Percentiles rank a stretch among this genome's conserved stretches.
Conservation (phyloP, 2,329 filamentous ascomycete genomes). For the Lecanicillium sp. region DNA sequence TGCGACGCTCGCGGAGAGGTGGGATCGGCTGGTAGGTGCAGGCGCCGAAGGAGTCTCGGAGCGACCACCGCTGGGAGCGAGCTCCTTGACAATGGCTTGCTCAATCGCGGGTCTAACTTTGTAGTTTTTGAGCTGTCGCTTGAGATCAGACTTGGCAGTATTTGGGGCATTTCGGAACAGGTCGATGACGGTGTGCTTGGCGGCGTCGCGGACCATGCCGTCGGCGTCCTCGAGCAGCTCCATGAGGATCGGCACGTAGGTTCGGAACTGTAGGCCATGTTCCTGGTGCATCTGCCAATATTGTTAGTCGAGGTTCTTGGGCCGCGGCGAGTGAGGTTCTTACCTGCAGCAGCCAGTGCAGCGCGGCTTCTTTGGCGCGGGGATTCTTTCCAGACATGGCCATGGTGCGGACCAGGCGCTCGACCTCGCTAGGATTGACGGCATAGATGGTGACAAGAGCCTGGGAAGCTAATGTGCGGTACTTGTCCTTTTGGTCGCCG, state of each 20-base stretch:
- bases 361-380: constrained; percentile 74
- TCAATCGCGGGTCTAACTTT: constrained; percentile 85
- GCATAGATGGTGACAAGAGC: constrained; percentile 72
- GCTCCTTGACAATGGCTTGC: constrained; percentile 69
- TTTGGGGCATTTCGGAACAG: constrained; percentile 77
- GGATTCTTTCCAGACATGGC: constrained; percentile 76
- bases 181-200: constrained; percentile 77
- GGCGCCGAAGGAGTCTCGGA: constrained; percentile 37
- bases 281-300: constrained; percentile 67
- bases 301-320: constrained; percentile 6
- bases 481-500: constrained; percentile 82
- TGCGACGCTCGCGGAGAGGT: constrained; percentile 37
- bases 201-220: constrained; percentile 75
- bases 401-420: constrained; percentile 70
- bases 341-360: constrained; percentile 81
- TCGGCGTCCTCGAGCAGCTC: constrained; percentile 87
- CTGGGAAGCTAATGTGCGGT: constrained; percentile 67
- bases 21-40: constrained; percentile 34
- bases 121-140: constrained; percentile 75
- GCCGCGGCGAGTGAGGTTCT: no score
- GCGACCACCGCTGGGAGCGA: constrained; percentile 48
- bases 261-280: constrained; percentile 71
- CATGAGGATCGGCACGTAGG: constrained; percentile 77
- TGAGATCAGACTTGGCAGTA: constrained; percentile 80
- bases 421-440: constrained; percentile 65